Percentiles rank a stretch among this genome's conserved stretches.
Evolutionary conservation across 495 filamentous ascomycete genomes (phyloP).

Genomic region (Evernia prunastri): DNA sequence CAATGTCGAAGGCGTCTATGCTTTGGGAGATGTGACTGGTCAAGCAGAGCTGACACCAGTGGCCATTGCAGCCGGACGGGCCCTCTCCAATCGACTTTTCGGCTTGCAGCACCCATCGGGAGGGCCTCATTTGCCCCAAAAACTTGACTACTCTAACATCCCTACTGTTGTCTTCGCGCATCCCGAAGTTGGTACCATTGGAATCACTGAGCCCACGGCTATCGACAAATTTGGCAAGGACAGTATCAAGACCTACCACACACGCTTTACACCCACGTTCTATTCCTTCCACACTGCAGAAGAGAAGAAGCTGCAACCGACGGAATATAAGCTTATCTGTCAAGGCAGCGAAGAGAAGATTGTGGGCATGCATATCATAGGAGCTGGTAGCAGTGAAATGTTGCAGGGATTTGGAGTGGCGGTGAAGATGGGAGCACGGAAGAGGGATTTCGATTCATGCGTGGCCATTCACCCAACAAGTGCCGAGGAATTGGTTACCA

Average conservation of each 20-base stretch:
- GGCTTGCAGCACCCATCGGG: constrained; percentile 31
- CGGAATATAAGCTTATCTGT: constrained; percentile 55
- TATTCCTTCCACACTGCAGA: constrained; percentile 47
- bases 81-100: constrained; percentile 53
- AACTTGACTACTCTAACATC: constrained; percentile 52
- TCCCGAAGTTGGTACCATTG: constrained; percentile 52
- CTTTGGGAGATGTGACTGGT: constrained; percentile 55
- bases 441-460: constrained; percentile 88
- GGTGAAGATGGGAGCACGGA: constrained; percentile 96
- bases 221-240: constrained; percentile 47
- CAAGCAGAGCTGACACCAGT: constrained; percentile 55
- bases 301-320: constrained; percentile 52
- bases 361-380: constrained; percentile 54
- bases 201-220: constrained; percentile 53
- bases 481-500: constrained; percentile 80
- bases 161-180: constrained; percentile 57
- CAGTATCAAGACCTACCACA: constrained; percentile 53
- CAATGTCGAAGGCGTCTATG: constrained; percentile 47
- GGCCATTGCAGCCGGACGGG: constrained; percentile 54
- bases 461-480: constrained; percentile 91
- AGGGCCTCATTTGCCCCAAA: constrained; percentile 42
- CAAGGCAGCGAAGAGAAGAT: constrained; percentile 52
- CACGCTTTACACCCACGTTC: constrained; percentile 52
- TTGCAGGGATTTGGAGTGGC: constrained; percentile 93
- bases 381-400: constrained; percentile 64